Base-by-base conservation (phyloP, 345 rosid species). In the Pistacia vera region DNA sequence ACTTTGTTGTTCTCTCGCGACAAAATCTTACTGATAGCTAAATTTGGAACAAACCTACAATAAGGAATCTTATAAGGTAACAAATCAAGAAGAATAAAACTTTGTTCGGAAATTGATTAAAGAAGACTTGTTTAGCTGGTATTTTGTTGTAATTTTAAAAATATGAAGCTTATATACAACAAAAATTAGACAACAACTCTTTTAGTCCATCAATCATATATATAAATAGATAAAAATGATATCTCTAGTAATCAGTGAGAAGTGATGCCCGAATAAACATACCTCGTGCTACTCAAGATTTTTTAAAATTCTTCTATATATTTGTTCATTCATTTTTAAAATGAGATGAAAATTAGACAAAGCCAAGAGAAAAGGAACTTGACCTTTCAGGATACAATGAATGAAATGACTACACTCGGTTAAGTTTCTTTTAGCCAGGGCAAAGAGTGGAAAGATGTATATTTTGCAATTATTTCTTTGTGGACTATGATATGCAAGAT, bases 1-100 rank as follows among this genome's bases (percentile, higher is more conserved):
- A 95, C 97, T 88, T 85, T 89, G 82, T 92, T 90, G 91, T 93
- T 95, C 84, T 93, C 98, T 46, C 97, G 88, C 8, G 91, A 93
- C 81, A 95, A 75, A 79, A 95, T 83, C 88, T 87, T 95, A 86
- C 99, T 88, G 78, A 95, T 95, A 41, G 96, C 98, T 83, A 95
- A 84, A 80, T 93, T 95, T 72, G 98, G 99, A 85, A 95, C 98
- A 65, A 95, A 86, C 90, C 99, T 95, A 93, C 76, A 76, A 83
- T 49, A 66, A 76, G 65, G 63, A 25, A 38, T 71, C 71, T 38
- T 36, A n/a, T 30, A 6, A 64, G 68, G 63, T 22, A 75, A 57
- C 13, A 38, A 69, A n/a, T 16, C 33, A 46, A 35, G 66, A 57
- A 14, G 55, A 58, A 4, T 33, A 63, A 14, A 2, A n/a, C 30